Conservation (phyloP, 176 grass and related monocot species). For the Rhynchospora pubera region DNA sequence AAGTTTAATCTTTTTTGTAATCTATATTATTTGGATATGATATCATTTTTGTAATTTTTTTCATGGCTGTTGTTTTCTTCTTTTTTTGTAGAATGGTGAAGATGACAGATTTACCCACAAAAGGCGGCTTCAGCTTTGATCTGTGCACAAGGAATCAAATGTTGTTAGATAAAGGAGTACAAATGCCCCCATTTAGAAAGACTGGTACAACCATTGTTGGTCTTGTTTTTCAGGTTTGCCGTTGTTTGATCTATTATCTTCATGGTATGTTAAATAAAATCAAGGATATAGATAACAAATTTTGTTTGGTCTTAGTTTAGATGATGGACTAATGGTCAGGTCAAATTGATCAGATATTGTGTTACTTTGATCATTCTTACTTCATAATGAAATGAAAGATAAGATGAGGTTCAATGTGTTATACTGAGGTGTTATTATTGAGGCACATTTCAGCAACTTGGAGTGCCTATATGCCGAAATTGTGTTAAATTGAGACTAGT, state of each 20-base stretch:
- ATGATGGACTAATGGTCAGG: not conserved
- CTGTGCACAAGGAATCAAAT: conserved; percentile 63
- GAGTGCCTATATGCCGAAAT: not conserved
- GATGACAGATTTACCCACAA: conserved; percentile 44
- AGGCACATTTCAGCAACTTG: not conserved
- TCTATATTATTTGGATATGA: too few species aligned
- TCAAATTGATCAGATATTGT: not conserved
- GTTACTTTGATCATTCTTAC: not conserved
- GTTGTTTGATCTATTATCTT: not conserved
- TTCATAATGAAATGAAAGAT: not conserved
- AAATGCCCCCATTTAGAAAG: conserved; percentile 57
- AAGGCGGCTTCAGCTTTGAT: conserved; percentile 87
- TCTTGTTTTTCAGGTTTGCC: conserved; percentile 59
- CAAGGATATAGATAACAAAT: not conserved
- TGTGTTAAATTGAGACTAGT: not conserved
- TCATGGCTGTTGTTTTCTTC: not conserved
- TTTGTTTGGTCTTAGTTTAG: not conserved
- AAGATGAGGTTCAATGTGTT: not conserved
- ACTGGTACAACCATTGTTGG: conserved; percentile 96
- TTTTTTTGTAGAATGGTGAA: conserved; percentile 50
- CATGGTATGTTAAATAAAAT: not conserved
- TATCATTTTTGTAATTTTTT: not conserved
- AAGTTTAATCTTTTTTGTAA: too few species aligned
- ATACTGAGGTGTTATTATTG: not conserved
- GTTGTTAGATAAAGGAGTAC: conserved; percentile 51